Base-by-base conservation (phyloP, 129 eudicot genomes). In the Apium graveolens region DNA sequence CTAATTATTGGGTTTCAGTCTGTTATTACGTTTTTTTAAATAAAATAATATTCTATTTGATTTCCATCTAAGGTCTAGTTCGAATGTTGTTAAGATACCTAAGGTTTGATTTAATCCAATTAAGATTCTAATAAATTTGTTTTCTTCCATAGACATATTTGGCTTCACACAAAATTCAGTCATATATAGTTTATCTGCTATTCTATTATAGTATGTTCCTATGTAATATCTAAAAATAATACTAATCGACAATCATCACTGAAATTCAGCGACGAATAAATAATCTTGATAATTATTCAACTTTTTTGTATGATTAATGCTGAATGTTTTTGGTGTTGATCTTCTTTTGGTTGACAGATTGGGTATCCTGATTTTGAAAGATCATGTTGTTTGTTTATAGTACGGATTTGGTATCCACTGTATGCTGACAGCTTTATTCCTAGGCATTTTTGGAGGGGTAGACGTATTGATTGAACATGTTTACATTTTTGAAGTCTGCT, bases 341-440 rank as follows among this genome's bases (percentile, higher is more conserved):
- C 38, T 65, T 29, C 38, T 24, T 41, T n/a, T 81, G 80, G 41
- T 76, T 84, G 83, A 74, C 96, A 95, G 99, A 86, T 89, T 68
- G 99, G 96, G 2, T 88, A 95, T 86, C 97, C 99, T 65, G 83
- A 90, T 83, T 95, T 91, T 83, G 92, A 87, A 78, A 85, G 77
- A 78, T 95, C 99, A 0, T 84, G 97, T 75, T 95, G 99, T 77
- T 80, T 95, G 76, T 95, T 95, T 87, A 88, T 95, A 38, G 95
- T 90, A 34, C 91, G 97, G 24, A 92, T n/a, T n/a, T 86, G 73
- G 96, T 92, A 95, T 91, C 99, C 99, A 51, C 87, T 92, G 32
- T 90, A 91, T 76, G 99, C 99, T 26, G 95, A 92, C 83, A 95
- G 85, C 83, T 95, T 95, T 70, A 92, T 95, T 81, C 90, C 87